phyloP scores from a whole-genome alignment of 2,329 filamentous ascomycete species.

The Diaporthe sp. region DNA sequence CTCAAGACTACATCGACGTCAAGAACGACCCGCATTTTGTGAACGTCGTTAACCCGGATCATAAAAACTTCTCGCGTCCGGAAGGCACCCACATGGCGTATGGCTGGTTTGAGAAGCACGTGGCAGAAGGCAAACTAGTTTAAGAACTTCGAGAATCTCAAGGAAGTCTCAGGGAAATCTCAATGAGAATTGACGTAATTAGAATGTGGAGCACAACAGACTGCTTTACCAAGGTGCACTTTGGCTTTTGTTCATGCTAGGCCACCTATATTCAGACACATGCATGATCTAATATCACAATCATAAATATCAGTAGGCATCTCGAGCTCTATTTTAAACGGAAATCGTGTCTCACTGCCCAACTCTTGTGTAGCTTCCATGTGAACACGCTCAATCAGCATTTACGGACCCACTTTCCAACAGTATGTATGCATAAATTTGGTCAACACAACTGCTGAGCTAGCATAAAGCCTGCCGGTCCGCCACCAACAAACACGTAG shows the following conservation, averaged over 20 bases:
- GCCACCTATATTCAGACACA: not conserved
- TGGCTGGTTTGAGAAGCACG: constrained; percentile 15
- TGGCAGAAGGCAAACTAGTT: not conserved
- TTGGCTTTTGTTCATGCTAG: not conserved
- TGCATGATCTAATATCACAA: not conserved
- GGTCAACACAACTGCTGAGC: too few species aligned
- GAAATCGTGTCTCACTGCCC: not conserved
- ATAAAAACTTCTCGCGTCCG: constrained; percentile 2
- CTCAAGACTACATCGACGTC: constrained; percentile 16
- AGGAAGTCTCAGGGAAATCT: not conserved
- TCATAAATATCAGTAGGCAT: not conserved
- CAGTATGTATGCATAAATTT: not conserved
- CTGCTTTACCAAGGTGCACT: not conserved
- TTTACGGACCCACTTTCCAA: not conserved
- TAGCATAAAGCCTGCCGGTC: too few species aligned
- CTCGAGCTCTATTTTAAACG: not conserved
- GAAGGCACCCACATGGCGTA: constrained; percentile 15
- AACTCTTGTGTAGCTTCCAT: not conserved
- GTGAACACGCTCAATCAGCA: not conserved
- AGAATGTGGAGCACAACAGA: not conserved
- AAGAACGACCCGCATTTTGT: constrained; percentile 21
- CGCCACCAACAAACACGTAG: not conserved
- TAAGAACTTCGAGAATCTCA: not conserved
- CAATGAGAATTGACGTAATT: not conserved
- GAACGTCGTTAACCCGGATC: constrained; percentile 12